Percentiles rank a stretch among this genome's conserved stretches.
Evolutionary conservation across 2,329 filamentous ascomycete species (phyloP).

Genomic region (Simplicillium aogashimaense): DNA sequence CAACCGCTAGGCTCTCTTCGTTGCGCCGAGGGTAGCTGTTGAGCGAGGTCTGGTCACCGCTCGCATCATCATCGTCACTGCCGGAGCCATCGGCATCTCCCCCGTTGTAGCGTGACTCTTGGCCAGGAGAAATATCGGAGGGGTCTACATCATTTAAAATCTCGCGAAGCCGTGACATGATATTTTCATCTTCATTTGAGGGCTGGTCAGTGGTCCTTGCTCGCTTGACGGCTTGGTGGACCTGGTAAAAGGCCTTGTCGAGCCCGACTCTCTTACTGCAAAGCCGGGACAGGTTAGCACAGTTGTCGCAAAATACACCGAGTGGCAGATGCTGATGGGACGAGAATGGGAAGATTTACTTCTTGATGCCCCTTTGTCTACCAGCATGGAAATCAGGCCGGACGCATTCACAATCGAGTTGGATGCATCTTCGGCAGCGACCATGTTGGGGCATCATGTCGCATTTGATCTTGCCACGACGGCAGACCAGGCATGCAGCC

Average conservation of each 20-base stretch:
- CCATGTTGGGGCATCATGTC: conserved; percentile 41
- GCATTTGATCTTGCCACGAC: conserved; percentile 60
- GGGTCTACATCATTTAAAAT: conserved; percentile 23
- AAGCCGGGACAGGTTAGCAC: conserved; percentile 5
- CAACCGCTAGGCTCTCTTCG: conserved; percentile 48
- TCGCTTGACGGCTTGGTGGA: conserved; percentile 58
- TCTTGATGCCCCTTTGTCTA: conserved; percentile 67
- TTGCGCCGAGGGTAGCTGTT: conserved; percentile 17
- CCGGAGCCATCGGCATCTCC: conserved; percentile 20
- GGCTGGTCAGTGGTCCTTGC: conserved; percentile 29
- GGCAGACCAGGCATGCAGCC: conserved; percentile 54
- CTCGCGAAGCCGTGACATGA: conserved; percentile 31
- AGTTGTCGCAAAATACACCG: background rate
- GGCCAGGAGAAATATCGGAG: conserved; percentile 10
- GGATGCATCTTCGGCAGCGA: conserved; percentile 51
- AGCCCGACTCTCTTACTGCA: conserved; percentile 61
- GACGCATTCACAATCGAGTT: conserved; percentile 50
- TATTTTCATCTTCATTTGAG: conserved; percentile 33
- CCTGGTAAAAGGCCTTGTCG: conserved; percentile 64
- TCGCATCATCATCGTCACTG: conserved; percentile 11
- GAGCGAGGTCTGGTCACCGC: conserved; percentile 7
- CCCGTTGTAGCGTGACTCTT: conserved; percentile 10
- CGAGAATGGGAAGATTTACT: conserved; percentile 35
- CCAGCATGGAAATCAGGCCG: conserved; percentile 66
- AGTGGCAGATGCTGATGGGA: background rate